These are phyloP conservation scores for Dryas integrifolia DNA, from an alignment of 331 rosid species.

Conservation along the genomic window DNA sequence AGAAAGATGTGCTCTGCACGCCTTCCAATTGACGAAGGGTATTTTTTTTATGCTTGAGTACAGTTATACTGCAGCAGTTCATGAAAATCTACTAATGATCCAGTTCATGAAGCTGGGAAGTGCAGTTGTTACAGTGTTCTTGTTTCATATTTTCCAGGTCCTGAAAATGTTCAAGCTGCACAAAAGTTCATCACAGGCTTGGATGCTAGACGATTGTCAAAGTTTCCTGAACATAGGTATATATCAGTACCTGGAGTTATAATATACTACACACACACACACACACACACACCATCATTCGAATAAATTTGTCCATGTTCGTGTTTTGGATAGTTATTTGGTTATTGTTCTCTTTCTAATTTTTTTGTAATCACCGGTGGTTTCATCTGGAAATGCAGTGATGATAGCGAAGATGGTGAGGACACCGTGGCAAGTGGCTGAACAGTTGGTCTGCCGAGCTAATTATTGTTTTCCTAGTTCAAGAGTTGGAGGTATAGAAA, in stretches of 20 bases:
- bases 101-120: background rate
- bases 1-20: constrained; percentile 84
- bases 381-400: constrained; percentile 47
- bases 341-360: no score
- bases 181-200: constrained; percentile 92
- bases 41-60: constrained; percentile 29
- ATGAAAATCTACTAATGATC: background rate
- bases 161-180: constrained; percentile 80
- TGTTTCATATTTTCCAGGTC: constrained; percentile 48
- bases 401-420: constrained; percentile 77
- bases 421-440: constrained; percentile 55
- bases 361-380: background rate
- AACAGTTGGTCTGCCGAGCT: constrained; percentile 3
- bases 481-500: constrained; percentile 11
- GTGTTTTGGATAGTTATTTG: background rate
- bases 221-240: constrained; percentile 78
- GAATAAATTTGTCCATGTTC: background rate
- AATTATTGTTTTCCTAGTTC: background rate
- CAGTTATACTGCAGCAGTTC: background rate
- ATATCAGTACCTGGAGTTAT: constrained; percentile 2
- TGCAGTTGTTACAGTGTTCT: background rate
- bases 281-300: background rate
- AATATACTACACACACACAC: background rate
- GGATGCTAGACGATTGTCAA: constrained; percentile 90
- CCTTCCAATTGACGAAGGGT: constrained; percentile 83